Base-by-base conservation (phyloP, 2,329 filamentous ascomycete genomes). In the Cercospora sesami region DNA sequence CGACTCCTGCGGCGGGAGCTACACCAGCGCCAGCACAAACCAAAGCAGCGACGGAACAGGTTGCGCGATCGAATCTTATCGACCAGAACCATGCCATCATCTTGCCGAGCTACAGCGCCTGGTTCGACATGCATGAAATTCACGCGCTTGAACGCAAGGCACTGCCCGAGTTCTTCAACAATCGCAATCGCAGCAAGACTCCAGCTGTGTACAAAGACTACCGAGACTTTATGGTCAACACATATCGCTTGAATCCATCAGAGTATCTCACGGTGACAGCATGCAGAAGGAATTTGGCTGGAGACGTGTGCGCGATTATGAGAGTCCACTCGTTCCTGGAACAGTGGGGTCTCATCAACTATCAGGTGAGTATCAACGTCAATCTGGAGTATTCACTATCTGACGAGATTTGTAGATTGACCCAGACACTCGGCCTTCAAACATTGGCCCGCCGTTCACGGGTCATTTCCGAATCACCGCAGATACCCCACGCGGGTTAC, bases 201-300 rank as follows among this genome's bases (percentile, higher is more conserved):
- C 91, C 93, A 0, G 90, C 93, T 60, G 92, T 98, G 23, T 99
- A 99, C 84, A 98, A 98, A 81, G 95, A 99, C 78, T 99, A 99
- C 81, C 90, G 95, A 74, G 95, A 99, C 78, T 99, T 99, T 78
- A 99, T 99, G 95, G 93, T 99, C 83, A 99, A 99, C 83, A 98
- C 95, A 14, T 99, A 99, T 81, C 90, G 95, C 42, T 84, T 99
- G 66, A 99, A 98, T 78, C 95, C 95, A 5, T 87, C 93, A 64
- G 95, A 99, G 80, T 99, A 99, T 77, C 86, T 99, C 65, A 99
- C 95, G 5, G 94, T 99, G 64, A 99, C 95, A 10, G 95, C 95
- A 61, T 99, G 95, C 79, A 87, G 95, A 71, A 88, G 95, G 73
- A 99, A 99, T 79, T 82, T 99, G 77, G 95, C 95, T 23, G 95